Evolutionary conservation across 2,329 filamentous ascomycete species (phyloP).

Genomic region (Diaporthe eres): DNA sequence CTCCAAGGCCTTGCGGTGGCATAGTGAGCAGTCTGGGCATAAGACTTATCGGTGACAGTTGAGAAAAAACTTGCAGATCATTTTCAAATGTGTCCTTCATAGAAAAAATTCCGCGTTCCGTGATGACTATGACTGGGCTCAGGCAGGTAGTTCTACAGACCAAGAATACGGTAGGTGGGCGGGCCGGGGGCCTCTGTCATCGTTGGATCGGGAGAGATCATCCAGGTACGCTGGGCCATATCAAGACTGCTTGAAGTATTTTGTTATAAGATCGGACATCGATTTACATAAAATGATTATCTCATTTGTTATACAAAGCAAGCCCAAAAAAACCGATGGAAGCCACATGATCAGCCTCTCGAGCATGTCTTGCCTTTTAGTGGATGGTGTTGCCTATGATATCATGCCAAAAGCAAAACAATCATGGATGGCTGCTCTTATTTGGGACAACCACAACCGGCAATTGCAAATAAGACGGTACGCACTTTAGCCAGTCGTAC

Average conservation of each 20-base stretch:
- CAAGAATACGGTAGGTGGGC: neutral
- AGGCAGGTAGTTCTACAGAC: neutral
- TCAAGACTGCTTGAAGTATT: too few relatives aligned
- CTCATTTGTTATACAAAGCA: neutral
- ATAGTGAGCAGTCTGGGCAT: neutral
- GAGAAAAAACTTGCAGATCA: neutral
- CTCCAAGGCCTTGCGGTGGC: neutral
- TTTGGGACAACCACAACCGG: neutral
- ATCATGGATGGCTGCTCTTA: neutral
- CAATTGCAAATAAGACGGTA: neutral
- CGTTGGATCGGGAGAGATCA: neutral
- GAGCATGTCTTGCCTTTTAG: constrained; percentile 6
- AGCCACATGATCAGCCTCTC: neutral
- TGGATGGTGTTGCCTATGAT: constrained; percentile 11
- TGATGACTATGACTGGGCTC: neutral
- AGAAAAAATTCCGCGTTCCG: neutral
- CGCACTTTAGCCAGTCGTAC: constrained; percentile 20
- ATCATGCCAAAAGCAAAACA: neutral
- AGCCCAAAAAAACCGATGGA: too few relatives aligned
- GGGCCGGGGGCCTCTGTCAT: neutral
- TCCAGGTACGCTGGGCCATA: neutral
- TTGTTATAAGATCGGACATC: neutral
- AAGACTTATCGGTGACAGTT: too few relatives aligned
- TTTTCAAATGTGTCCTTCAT: neutral
- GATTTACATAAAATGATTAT: neutral